Percentiles rank a stretch among this genome's conserved stretches.
Conservation (phyloP, 2,329 filamentous ascomycete species). For the Diplodia intermedia region DNA sequence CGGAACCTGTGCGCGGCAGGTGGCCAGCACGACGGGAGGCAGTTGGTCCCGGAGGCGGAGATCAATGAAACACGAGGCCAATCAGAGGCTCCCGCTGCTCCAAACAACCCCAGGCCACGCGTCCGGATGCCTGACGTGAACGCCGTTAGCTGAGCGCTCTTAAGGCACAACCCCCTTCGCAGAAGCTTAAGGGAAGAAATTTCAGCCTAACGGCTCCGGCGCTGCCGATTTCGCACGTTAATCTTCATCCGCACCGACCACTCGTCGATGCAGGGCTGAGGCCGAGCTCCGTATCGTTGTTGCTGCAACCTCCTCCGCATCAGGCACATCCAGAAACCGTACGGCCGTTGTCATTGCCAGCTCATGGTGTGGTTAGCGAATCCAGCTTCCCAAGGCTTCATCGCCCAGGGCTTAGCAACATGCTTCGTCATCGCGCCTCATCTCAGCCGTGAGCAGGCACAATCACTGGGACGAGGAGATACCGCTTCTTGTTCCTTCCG, state of each 20-base stretch:
- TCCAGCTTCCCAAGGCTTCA: not conserved
- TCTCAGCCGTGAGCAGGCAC: not conserved
- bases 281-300: not conserved
- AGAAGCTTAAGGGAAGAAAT: not conserved
- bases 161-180: not conserved
- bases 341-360: not conserved
- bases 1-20: not conserved
- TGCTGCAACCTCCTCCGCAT: not conserved
- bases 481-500: not conserved
- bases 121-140: constrained; percentile 21
- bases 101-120: constrained; percentile 13
- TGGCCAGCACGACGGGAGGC: not conserved
- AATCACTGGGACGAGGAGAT: not conserved
- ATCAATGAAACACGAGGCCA: constrained; percentile 20
- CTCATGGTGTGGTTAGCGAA: not conserved
- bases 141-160: not conserved
- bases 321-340: not conserved
- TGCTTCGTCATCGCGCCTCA: not conserved
- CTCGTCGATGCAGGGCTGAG: not conserved
- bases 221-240: not conserved
- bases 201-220: not conserved
- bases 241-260: not conserved
- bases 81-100: not conserved
- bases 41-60: not conserved
- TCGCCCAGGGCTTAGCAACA: not conserved